Base-by-base conservation (phyloP, 164 flowering plant genomes). In the Nymphaea thermarum region DNA sequence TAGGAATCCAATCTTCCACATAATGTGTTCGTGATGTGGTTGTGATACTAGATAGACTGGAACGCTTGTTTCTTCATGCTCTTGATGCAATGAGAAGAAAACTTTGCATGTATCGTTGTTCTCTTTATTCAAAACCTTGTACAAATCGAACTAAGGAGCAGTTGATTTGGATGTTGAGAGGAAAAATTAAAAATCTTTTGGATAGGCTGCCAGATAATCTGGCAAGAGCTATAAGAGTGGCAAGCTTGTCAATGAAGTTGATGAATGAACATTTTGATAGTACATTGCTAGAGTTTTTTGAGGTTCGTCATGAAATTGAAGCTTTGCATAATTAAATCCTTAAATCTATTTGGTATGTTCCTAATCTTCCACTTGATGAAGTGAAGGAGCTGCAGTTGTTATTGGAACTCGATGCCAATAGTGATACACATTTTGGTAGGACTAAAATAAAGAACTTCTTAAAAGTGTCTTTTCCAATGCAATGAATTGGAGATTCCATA, bases 391-490 rank as follows among this genome's bases (percentile, higher is more conserved):
- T 93, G 70, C 73, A 74, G 64, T 62, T 14, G 69, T 57, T 86
- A 67, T 68, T 87, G 41, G 92, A 83, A 60, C 86, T 90, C 14
- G 43, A 76, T 18, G 74, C 77, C 43, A 67, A 82, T 69, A 12
- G 80, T 17, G 43, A 85, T 12, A 74, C 10, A 44, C 65, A 68
- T 57, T 44, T 71, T 68, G 65, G 86, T 14, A 73, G 86, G 72
- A 4, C 63, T 15, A 76, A 85, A 36, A 59, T 83, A 11, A 79
- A 66, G 78, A 87, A 73, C 47, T 42, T 85, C 77, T 69, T 90
- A 57, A 82, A 87, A 83, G 42, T 87, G 75, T 78, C 91, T 93
- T 47, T 89, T 81, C 68, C 88, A 87, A 70, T 87, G 92, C 70
- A 72, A 81, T 73, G 92, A 89, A 64, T 73, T 87, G 79, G 85